Evolutionary conservation across 2,329 filamentous ascomycete species (phyloP).

Genomic region (Aspergillus pseudotamarii): DNA sequence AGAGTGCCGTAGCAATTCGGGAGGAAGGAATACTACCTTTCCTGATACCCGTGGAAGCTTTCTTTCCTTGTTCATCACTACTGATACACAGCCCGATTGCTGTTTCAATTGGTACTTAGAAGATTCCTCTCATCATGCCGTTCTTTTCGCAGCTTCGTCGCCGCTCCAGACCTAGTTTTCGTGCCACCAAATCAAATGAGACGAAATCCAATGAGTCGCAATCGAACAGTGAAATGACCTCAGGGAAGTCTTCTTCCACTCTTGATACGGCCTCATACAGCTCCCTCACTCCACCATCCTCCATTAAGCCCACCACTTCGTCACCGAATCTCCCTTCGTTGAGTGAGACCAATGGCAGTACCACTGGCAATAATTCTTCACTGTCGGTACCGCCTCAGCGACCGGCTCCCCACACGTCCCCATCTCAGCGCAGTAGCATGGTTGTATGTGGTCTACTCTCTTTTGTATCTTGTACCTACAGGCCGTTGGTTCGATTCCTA

Average conservation of each 20-base stretch:
- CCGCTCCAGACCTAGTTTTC: conserved; percentile 74
- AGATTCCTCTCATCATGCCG: conserved; percentile 43
- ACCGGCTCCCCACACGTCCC: conserved; percentile 45
- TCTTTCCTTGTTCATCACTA: conserved; percentile 1
- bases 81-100: background rate
- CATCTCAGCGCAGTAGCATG: conserved; percentile 47
- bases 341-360: conserved; percentile 55
- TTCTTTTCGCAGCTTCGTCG: conserved; percentile 78
- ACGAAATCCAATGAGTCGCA: conserved; percentile 50
- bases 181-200: conserved; percentile 56
- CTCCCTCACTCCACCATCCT: conserved; percentile 74
- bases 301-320: conserved; percentile 67
- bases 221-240: conserved; percentile 60
- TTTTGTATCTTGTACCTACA: conserved; percentile 4
- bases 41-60: background rate
- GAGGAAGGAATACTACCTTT: background rate
- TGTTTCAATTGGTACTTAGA: conserved; percentile 1
- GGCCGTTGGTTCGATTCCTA: background rate
- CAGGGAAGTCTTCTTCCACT: conserved; percentile 65
- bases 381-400: conserved; percentile 51
- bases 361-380: conserved; percentile 28
- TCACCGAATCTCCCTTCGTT: conserved; percentile 60
- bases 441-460: conserved; percentile 37
- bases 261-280: conserved; percentile 61
- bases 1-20: background rate